These are phyloP conservation scores for Zopfia rhizophila DNA, from an alignment of 2,329 filamentous ascomycete species.

Conservation along the genomic window DNA sequence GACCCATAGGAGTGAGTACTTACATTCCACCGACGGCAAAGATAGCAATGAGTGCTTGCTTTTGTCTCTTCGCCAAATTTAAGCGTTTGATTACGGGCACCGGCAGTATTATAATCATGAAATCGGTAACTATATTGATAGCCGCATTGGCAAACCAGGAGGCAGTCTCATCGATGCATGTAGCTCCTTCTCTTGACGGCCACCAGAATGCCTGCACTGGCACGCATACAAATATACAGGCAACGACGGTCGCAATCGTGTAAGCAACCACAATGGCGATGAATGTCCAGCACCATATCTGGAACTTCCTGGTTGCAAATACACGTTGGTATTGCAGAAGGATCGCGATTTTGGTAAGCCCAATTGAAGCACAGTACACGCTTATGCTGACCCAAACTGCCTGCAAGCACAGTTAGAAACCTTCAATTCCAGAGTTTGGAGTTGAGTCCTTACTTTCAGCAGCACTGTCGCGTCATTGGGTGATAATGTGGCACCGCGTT, in stretches of 20 bases:
- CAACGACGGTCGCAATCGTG: constrained; percentile 39
- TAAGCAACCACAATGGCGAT: constrained; percentile 37
- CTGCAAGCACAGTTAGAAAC: too few species aligned
- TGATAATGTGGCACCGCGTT: too few species aligned
- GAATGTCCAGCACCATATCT: constrained; percentile 33
- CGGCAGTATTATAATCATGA: constrained; percentile 42
- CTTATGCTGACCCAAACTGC: constrained; percentile 18
- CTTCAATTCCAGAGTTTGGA: too few species aligned
- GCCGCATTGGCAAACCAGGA: constrained; percentile 41
- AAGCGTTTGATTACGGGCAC: constrained; percentile 43
- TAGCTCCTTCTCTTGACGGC: constrained; percentile 12
- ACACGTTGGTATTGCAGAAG: constrained; percentile 47
- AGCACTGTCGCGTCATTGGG: too few species aligned
- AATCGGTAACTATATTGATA: constrained; percentile 46
- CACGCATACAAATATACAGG: constrained; percentile 40
- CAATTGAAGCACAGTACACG: constrained; percentile 26
- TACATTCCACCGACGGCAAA: constrained; percentile 46
- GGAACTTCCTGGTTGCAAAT: constrained; percentile 38
- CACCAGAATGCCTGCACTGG: constrained; percentile 44
- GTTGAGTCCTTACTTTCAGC: too few species aligned
- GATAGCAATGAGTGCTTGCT: constrained; percentile 40
- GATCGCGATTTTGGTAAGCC: constrained; percentile 46
- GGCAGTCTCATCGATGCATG: constrained; percentile 22
- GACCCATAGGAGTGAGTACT: constrained; percentile 8
- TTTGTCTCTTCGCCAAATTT: constrained; percentile 39